Base-by-base conservation (phyloP, 2,329 filamentous ascomycete genomes). In the Fusarium sarcochroum region DNA sequence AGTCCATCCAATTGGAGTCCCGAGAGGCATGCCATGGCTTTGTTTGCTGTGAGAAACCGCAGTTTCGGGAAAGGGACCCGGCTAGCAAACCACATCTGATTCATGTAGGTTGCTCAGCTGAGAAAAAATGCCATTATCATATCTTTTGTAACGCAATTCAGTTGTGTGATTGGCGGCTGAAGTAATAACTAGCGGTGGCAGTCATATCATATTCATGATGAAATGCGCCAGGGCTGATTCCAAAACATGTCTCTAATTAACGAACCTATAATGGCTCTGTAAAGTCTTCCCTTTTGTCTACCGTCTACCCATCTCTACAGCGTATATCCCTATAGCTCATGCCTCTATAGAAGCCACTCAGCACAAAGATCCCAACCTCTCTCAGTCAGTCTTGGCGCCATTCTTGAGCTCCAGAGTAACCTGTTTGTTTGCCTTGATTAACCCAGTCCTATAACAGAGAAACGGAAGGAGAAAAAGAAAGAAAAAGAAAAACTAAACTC, bases 371-470 rank as follows among this genome's bases (percentile, higher is more conserved):
- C 14, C 34, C 34, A 17, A 4, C 14, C 14, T 48, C 47, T 63
- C 52, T 68, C 61, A 59, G 35, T 59, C 50, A 7, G 60, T 55
- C 42, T 72, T 67, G 46, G 60, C 66, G 2, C 71, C 73, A 2
- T 74, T 70, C 56, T 73, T 69, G 27, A 75, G 52, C 50, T 75
- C 73, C 20, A 75, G 56, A 3, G 73, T 75, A 20, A 75, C 73
- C 73, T 75, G 13, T 52, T n/a, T 25, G 17, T 25, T n/a, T 45
- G 6, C n/a, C 20, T 15, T 27, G 11, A 8, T 62, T 37, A 63
- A 27, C 27, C 42, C 35, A 35, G 13, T 17, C n/a, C n/a, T 18
- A 27, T 15, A 17, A 35, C 8, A 17, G 20, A 13, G 27, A 30
- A 30, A 41, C 7, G 20, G 4, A 23, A 41, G 15, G 23, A 41